Conservation (phyloP, 805 yeast species). For the Jamesozyma rosinii region DNA sequence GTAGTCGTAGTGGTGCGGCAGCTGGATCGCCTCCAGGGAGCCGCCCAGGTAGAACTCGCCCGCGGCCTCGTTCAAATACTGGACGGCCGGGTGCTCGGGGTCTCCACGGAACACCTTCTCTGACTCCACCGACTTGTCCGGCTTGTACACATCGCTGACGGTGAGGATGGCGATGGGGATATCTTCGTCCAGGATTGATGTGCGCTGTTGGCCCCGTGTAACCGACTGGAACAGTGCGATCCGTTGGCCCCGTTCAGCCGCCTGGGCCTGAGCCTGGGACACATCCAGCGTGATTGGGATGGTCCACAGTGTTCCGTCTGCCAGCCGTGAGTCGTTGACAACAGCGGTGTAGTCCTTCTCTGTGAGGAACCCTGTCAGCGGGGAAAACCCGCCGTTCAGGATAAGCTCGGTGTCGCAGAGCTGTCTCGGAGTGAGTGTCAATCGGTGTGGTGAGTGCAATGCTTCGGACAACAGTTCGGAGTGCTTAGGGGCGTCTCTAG, state of each 20-base stretch:
- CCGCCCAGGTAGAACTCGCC: conserved; percentile 89
- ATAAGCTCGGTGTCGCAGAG: conserved; percentile 88
- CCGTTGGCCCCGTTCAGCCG: conserved; percentile 47
- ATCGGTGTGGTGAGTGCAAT: conserved; percentile 33
- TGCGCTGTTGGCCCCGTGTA: conserved; percentile 52
- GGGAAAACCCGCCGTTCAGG: conserved; percentile 90
- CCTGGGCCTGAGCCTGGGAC: conserved; percentile 38
- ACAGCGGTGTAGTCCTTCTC: conserved; percentile 58
- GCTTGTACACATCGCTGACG: conserved; percentile 67
- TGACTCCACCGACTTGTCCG: conserved; percentile 75
- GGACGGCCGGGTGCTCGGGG: conserved; percentile 90
- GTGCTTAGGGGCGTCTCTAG: conserved; percentile 64
- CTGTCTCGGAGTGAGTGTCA: conserved; percentile 68
- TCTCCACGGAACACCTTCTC: conserved; percentile 87
- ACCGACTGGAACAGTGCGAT: conserved; percentile 61
- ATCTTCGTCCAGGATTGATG: conserved; percentile 73
- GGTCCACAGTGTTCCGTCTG: conserved; percentile 76
- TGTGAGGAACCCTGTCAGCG: conserved; percentile 54
- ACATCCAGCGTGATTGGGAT: conserved; percentile 90
- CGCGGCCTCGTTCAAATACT: conserved; percentile 59
- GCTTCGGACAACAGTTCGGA: conserved; percentile 51
- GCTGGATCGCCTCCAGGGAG: conserved; percentile 66
- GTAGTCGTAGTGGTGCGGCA: conserved; percentile 86
- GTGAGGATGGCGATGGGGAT: conserved; percentile 73
- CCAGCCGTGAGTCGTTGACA: conserved; percentile 57